These are phyloP conservation scores for Moesziomyces sp. DNA, from an alignment of 1,284 basidiomycete species.

Conservation along the genomic window DNA sequence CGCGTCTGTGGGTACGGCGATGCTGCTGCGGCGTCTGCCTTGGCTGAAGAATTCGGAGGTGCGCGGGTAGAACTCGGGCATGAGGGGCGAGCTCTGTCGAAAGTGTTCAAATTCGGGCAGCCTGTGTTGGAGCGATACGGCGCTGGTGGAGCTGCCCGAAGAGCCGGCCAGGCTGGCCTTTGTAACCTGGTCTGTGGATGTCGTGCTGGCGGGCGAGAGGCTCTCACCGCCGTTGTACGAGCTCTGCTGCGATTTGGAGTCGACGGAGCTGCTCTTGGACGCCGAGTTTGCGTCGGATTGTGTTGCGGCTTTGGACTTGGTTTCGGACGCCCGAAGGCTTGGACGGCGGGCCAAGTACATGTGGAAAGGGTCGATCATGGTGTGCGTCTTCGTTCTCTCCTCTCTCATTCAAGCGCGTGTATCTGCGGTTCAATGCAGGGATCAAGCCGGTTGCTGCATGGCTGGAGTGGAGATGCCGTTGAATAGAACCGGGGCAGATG, in stretches of 20 bases:
- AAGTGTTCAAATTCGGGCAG: constrained; percentile 50
- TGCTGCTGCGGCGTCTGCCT: constrained; percentile 29
- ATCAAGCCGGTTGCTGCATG: not conserved
- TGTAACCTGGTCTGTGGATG: constrained; percentile 18
- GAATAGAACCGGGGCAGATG: too few species aligned
- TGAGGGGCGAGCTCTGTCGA: constrained; percentile 31
- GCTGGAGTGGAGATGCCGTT: too few species aligned
- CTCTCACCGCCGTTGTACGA: constrained; percentile 28
- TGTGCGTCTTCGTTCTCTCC: not conserved
- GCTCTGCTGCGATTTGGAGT: constrained; percentile 32
- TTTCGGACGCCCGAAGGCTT: constrained; percentile 7
- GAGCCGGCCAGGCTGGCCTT: constrained; percentile 24
- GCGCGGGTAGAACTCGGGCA: constrained; percentile 44
- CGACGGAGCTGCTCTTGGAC: constrained; percentile 32
- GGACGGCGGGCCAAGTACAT: constrained; percentile 26
- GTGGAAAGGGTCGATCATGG: constrained; percentile 46
- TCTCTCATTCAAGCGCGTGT: not conserved
- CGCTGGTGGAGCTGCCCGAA: constrained; percentile 20
- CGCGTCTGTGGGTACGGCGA: constrained; percentile 15
- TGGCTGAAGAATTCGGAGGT: constrained; percentile 51
- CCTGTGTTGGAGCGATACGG: constrained; percentile 22
- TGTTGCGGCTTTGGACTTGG: constrained; percentile 5
- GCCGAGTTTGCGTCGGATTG: not conserved
- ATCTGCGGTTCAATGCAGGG: not conserved
- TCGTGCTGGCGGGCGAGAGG: constrained; percentile 30